Percentiles rank a stretch among this genome's conserved stretches.
phyloP scores from a whole-genome alignment of 192 early-diverging fungal species.

The Coemansia sp. region DNA sequence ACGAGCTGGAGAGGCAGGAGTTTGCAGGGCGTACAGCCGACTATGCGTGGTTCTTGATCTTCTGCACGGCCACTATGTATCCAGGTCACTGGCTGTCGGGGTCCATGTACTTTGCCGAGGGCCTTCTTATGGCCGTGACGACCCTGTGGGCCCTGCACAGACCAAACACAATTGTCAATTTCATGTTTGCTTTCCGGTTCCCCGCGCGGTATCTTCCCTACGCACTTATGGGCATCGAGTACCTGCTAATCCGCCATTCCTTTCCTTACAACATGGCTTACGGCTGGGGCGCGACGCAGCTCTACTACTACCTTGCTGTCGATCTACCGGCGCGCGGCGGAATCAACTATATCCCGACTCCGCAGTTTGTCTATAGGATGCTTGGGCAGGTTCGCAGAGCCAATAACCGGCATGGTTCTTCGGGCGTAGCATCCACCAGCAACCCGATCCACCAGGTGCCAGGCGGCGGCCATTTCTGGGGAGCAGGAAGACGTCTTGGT shows the following conservation, averaged over 20 bases:
- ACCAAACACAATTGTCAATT: slow-evolving; percentile 60
- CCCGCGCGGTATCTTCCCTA: slow-evolving; percentile 78
- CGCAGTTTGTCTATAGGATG: slow-evolving; percentile 58
- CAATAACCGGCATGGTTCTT: slow-evolving; percentile 12
- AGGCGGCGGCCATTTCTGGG: slow-evolving; percentile 59
- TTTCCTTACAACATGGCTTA: slow-evolving; percentile 59
- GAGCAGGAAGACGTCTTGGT: slow-evolving; percentile 53
- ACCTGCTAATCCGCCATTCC: slow-evolving; percentile 42
- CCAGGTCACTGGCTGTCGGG: slow-evolving; percentile 30
- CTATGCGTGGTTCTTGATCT: slow-evolving; percentile 75
- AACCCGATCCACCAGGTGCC: slow-evolving; percentile 28
- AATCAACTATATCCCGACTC: slow-evolving; percentile 67
- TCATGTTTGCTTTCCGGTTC: slow-evolving; percentile 77
- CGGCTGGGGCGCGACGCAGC: slow-evolving; percentile 70
- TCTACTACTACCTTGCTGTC: slow-evolving; percentile 75
- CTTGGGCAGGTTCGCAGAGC: slow-evolving; percentile 48
- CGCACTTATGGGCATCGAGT: slow-evolving; percentile 65
- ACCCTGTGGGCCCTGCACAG: slow-evolving; percentile 79
- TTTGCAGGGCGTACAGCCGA: slow-evolving; percentile 75
- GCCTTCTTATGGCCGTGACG: slow-evolving; percentile 64
- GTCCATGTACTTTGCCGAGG: slow-evolving; percentile 29
- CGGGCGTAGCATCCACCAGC: slow-evolving; percentile 19
- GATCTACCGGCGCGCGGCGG: slow-evolving; percentile 70
- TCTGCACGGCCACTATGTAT: slow-evolving; percentile 43
- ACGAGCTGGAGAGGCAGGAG: slow-evolving; percentile 67